Conservation (phyloP, 306 rosid genomes). For the Pterocarpus santalinus region DNA sequence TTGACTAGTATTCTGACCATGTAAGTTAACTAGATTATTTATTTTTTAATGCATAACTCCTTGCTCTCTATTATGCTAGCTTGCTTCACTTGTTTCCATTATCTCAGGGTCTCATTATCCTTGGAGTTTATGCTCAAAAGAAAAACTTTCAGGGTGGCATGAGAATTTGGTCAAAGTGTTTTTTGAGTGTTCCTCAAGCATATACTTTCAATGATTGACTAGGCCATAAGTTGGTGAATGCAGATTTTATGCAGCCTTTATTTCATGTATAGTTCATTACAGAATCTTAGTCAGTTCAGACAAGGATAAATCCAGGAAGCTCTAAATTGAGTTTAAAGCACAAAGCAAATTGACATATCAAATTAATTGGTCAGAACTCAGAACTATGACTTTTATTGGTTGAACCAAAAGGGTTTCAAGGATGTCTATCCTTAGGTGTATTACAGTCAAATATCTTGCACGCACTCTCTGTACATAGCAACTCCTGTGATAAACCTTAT, state of each 20-base stretch:
- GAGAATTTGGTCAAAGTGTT: conserved; percentile 4
- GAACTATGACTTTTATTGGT: conserved; percentile 5
- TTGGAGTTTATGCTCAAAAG: neutral
- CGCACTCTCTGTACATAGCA: neutral
- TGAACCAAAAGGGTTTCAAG: conserved; percentile 36
- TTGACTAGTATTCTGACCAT: conserved; percentile 75
- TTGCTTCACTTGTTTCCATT: conserved; percentile 24
- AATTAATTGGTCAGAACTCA: conserved; percentile 14
- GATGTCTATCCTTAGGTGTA: conserved; percentile 13
- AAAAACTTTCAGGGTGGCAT: neutral
- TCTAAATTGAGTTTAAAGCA: neutral
- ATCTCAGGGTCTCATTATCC: conserved; percentile 3
- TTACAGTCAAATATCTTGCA: conserved; percentile 20
- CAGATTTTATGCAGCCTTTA: conserved; percentile 21
- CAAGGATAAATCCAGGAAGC: conserved; percentile 13
- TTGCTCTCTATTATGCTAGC: conserved; percentile 14
- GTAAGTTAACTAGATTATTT: conserved; percentile 61
- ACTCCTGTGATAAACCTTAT: neutral
- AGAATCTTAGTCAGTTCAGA: conserved; percentile 15
- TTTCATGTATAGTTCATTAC: neutral
- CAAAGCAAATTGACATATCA: conserved; percentile 2
- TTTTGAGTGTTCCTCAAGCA: neutral
- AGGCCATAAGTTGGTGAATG: conserved; percentile 9
- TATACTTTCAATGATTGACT: neutral
- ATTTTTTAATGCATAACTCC: neutral